These are phyloP conservation scores for Geranium rotundifolium DNA, from an alignment of 345 rosid genomes.

Conservation along the genomic window DNA sequence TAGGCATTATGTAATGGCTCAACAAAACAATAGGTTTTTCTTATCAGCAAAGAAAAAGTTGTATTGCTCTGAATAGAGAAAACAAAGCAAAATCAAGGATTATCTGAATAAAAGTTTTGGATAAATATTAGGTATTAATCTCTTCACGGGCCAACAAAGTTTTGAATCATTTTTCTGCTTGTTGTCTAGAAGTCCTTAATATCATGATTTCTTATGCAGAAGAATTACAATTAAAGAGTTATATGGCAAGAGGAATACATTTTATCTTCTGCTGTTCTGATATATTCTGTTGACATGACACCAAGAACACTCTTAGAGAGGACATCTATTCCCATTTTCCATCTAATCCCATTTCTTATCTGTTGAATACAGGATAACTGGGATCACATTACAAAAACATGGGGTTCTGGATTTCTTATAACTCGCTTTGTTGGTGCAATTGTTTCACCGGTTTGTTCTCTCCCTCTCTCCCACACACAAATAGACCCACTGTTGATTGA, in stretches of 20 bases:
- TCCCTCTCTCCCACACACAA: neutral
- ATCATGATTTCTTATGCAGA: neutral
- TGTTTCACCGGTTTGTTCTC: slow-evolving; percentile 63
- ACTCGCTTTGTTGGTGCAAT: slow-evolving; percentile 56
- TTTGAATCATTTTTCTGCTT: neutral
- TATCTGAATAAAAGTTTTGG: too few species aligned
- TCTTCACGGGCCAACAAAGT: too few species aligned
- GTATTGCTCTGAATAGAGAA: too few species aligned
- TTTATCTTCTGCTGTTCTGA: too few species aligned
- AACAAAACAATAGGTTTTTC: too few species aligned
- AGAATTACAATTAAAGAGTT: neutral
- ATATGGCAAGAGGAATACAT: neutral
- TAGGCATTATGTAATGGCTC: too few species aligned
- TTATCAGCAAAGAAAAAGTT: too few species aligned
- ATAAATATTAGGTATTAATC: too few species aligned
- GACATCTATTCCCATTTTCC: neutral
- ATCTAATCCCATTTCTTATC: neutral
- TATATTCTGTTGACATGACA: too few species aligned
- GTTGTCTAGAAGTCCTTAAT: neutral
- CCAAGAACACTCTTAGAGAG: neutral
- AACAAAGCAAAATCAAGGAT: too few species aligned
- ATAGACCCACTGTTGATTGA: neutral
- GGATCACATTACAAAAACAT: slow-evolving; percentile 53
- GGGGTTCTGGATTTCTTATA: slow-evolving; percentile 65
- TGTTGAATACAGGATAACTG: slow-evolving; percentile 45